These are phyloP conservation scores for Fusarium brevicatenulatum DNA, from an alignment of 2,329 filamentous ascomycete genomes.

Conservation along the genomic window DNA sequence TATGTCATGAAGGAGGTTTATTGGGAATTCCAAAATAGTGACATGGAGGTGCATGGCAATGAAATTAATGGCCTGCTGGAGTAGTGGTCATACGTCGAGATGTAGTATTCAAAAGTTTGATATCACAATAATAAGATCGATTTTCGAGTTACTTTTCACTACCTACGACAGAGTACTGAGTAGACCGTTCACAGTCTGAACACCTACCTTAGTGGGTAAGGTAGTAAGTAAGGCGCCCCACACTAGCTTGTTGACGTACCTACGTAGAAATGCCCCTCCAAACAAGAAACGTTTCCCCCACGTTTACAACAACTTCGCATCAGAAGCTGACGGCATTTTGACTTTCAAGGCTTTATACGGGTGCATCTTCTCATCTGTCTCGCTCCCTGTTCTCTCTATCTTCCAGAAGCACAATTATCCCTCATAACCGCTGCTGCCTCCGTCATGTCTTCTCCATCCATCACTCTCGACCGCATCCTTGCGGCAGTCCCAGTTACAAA, in stretches of 20 bases:
- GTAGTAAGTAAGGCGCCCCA: constrained; percentile 13
- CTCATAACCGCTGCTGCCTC: background rate
- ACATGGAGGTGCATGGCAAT: background rate
- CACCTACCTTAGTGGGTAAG: background rate
- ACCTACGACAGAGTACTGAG: too few relatives aligned
- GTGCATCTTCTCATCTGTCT: constrained; percentile 11
- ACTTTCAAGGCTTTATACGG: constrained; percentile 3
- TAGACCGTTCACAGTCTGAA: background rate
- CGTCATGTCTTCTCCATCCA: constrained; percentile 55
- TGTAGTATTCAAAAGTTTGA: background rate
- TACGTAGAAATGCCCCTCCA: constrained; percentile 28
- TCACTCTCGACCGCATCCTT: constrained; percentile 75
- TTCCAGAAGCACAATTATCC: background rate
- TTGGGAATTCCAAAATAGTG: background rate
- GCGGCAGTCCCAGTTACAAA: constrained; percentile 86
- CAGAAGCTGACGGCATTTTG: constrained; percentile 22
- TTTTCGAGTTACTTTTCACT: background rate
- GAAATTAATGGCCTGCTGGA: background rate
- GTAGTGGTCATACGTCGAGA: background rate
- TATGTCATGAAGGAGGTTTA: background rate
- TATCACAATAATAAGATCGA: background rate
- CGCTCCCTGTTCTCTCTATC: background rate
- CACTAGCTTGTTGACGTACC: constrained; percentile 21
- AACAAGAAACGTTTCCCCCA: constrained; percentile 13
- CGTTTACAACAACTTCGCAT: constrained; percentile 26